Percentiles rank a stretch among this genome's conserved stretches.
phyloP scores from a whole-genome alignment of 192 early-diverging fungal species.

The Coemansia sp. region DNA sequence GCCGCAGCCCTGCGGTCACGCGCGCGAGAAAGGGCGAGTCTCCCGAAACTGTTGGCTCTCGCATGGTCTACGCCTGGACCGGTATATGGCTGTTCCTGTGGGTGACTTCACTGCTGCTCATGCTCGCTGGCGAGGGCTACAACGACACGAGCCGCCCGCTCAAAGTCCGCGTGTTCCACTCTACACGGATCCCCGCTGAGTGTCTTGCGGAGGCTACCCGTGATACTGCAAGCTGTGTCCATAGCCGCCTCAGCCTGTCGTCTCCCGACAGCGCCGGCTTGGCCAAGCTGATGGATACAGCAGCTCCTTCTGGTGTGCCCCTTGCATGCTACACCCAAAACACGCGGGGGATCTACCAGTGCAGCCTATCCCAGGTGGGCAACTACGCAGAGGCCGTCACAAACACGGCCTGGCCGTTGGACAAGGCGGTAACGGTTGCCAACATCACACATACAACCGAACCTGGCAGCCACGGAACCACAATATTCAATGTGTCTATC shows the following conservation, averaged over 20 bases:
- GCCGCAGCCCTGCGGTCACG: neutral
- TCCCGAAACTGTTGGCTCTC: slow-evolving; percentile 25
- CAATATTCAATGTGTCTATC: slow-evolving; percentile 27
- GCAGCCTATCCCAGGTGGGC: slow-evolving; percentile 6
- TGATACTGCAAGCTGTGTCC: neutral
- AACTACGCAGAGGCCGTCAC: neutral
- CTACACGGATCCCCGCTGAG: slow-evolving; percentile 16
- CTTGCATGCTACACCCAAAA: slow-evolving; percentile 28
- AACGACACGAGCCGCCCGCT: slow-evolving; percentile 7
- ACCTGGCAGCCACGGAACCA: slow-evolving; percentile 9
- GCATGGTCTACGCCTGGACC: slow-evolving; percentile 29
- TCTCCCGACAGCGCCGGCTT: slow-evolving; percentile 42
- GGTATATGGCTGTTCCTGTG: slow-evolving; percentile 26
- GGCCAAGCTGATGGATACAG: slow-evolving; percentile 9
- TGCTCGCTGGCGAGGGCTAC: slow-evolving; percentile 29
- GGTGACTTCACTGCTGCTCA: slow-evolving; percentile 14
- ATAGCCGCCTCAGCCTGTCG: slow-evolving; percentile 19
- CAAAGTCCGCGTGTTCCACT: slow-evolving; percentile 30
- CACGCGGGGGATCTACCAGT: slow-evolving; percentile 32
- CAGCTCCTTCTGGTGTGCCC: neutral
- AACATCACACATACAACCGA: slow-evolving; percentile 11
- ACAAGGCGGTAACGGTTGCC: slow-evolving; percentile 31
- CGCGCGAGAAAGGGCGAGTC: slow-evolving; percentile 15
- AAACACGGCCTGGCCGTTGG: slow-evolving; percentile 13
- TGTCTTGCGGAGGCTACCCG: slow-evolving; percentile 1